Percentiles rank a stretch among this genome's conserved stretches.
Evolutionary conservation across 2,329 filamentous ascomycete genomes (phyloP).

Genomic region (Fusarium clavum): DNA sequence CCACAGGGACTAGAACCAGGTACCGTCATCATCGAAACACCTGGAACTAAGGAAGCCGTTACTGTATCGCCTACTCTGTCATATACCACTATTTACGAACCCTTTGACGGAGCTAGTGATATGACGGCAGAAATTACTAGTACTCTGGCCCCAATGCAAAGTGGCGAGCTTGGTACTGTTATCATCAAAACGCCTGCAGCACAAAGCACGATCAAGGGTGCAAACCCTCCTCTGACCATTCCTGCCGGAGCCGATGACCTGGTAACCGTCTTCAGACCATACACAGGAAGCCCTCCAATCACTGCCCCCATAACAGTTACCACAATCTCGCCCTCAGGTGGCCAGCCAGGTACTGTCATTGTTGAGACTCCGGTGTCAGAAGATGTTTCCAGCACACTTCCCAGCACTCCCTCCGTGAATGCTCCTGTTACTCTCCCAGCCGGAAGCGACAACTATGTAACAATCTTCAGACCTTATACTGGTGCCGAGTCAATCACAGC

Average conservation of each 20-base stretch:
- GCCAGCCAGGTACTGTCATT: neutral
- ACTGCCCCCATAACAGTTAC: neutral
- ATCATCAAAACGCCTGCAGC: slow-evolving; percentile 22
- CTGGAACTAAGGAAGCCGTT: neutral
- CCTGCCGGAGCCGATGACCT: neutral
- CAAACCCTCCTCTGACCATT: slow-evolving; percentile 16
- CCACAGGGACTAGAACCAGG: slow-evolving; percentile 12
- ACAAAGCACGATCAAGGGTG: slow-evolving; percentile 19
- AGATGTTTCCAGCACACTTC: neutral
- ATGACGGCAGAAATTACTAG: slow-evolving; percentile 14
- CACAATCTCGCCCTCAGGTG: neutral
- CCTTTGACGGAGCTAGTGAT: slow-evolving; percentile 8
- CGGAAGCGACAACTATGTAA: slow-evolving; percentile 23
- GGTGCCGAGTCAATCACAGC: slow-evolving; percentile 21
- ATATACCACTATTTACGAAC: slow-evolving; percentile 29
- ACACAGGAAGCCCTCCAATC: neutral
- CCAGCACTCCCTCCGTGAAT: neutral
- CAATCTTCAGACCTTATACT: slow-evolving; percentile 30
- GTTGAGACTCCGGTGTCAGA: slow-evolving; percentile 12
- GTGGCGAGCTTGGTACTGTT: slow-evolving; percentile 19
- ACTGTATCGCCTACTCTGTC: slow-evolving; percentile 1
- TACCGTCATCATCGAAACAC: slow-evolving; percentile 26
- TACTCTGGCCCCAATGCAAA: slow-evolving; percentile 8
- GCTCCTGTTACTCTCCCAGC: neutral
- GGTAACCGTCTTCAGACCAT: neutral